Conservation (phyloP, 306 rosid genomes). For the Trichosanthes truncata region DNA sequence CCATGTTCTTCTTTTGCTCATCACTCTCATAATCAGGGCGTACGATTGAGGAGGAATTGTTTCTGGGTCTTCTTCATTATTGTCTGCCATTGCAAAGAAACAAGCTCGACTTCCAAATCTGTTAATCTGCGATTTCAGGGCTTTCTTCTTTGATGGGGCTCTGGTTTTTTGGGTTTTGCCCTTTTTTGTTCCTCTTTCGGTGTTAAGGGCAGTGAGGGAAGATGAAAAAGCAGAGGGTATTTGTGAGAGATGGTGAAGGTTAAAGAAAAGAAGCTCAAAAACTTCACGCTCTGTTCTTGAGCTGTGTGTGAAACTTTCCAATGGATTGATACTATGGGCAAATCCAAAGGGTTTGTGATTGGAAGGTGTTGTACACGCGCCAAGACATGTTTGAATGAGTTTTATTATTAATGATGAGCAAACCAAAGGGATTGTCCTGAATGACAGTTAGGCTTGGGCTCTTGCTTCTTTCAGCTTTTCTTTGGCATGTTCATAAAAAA, state of each 20-base stretch:
- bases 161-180: neutral
- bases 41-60: neutral
- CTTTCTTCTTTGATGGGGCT: neutral
- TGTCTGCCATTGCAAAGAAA: slow-evolving; percentile 4
- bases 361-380: neutral
- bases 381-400: neutral
- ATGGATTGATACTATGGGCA: neutral
- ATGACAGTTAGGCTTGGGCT: neutral
- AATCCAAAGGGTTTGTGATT: neutral
- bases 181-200: neutral
- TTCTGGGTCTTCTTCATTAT: slow-evolving; percentile 9
- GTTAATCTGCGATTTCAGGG: neutral
- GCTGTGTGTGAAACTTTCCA: neutral
- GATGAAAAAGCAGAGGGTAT: neutral
- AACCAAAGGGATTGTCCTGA: neutral
- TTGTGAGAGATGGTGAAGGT: neutral
- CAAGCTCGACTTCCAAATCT: neutral
- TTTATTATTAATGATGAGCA: neutral
- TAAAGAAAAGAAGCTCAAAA: neutral
- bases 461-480: neutral
- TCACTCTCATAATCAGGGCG: slow-evolving; percentile 4
- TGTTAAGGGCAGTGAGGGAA: neutral
- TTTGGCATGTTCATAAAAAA: neutral
- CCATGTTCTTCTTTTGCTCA: slow-evolving; percentile 19
- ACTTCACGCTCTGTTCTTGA: neutral